phyloP scores from a whole-genome alignment of 2,329 filamentous ascomycete genomes.

The Aspergillus sp. region DNA sequence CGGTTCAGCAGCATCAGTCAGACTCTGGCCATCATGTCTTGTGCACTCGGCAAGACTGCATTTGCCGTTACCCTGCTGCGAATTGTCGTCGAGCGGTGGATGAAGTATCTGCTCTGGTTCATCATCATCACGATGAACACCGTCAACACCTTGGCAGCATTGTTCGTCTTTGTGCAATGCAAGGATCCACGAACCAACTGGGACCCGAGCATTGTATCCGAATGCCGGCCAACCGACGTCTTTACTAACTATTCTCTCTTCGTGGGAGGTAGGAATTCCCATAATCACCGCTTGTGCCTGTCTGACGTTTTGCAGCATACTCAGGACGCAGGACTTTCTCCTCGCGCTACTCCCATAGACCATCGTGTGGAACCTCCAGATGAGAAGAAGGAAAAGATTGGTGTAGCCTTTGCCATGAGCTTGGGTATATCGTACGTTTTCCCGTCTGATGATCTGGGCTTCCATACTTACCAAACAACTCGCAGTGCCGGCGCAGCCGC shows the following conservation, averaged over 20 bases:
- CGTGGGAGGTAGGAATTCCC: slow-evolving; percentile 23
- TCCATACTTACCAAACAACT: not conserved
- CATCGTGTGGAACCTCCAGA: slow-evolving; percentile 16
- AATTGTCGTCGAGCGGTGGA: slow-evolving; percentile 27
- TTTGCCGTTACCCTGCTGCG: slow-evolving; percentile 32
- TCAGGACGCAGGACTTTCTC: slow-evolving; percentile 15
- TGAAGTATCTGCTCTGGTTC: slow-evolving; percentile 29
- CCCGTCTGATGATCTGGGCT: not conserved
- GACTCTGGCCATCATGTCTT: slow-evolving; percentile 24
- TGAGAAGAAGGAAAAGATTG: slow-evolving; percentile 18
- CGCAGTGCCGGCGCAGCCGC: slow-evolving; percentile 12
- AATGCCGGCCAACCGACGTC: slow-evolving; percentile 27
- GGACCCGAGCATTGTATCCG: slow-evolving; percentile 23
- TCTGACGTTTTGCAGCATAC: slow-evolving; percentile 4
- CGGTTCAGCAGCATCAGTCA: slow-evolving; percentile 15
- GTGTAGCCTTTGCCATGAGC: slow-evolving; percentile 13
- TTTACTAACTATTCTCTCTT: slow-evolving; percentile 27
- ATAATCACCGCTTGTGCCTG: not conserved
- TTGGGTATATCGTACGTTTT: slow-evolving; percentile 13
- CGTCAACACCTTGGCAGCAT: slow-evolving; percentile 28
- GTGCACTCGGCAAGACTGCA: slow-evolving; percentile 30
- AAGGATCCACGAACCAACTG: slow-evolving; percentile 24
- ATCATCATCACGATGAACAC: slow-evolving; percentile 32
- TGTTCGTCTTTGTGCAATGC: slow-evolving; percentile 29
- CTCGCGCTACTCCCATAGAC: slow-evolving; percentile 12